Percentiles rank a stretch among this genome's conserved stretches.
Evolutionary conservation across 2,329 filamentous ascomycete species (phyloP).

Genomic region (Calonectria multiphialidica): DNA sequence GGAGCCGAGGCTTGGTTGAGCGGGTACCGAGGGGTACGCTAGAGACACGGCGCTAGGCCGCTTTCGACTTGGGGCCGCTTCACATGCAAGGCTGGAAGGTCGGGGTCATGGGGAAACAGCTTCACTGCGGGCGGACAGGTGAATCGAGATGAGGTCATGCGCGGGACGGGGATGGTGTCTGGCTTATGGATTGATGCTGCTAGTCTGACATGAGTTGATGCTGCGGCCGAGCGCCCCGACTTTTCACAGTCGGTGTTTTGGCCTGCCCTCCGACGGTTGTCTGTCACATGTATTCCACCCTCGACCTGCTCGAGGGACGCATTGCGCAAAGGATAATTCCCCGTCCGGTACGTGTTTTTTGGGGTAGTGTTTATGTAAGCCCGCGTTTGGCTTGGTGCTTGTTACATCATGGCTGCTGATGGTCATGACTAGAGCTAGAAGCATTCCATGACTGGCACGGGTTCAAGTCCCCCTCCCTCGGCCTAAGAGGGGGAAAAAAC

Average conservation of each 20-base stretch:
- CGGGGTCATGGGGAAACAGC: slow-evolving; percentile 15
- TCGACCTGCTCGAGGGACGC: background rate
- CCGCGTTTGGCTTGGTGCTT: background rate
- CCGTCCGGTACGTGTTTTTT: background rate
- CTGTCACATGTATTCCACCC: slow-evolving; percentile 20
- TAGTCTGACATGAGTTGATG: background rate
- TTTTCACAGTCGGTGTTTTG: background rate
- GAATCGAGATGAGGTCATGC: slow-evolving; percentile 44
- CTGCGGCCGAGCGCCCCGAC: background rate
- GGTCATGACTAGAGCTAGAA: background rate
- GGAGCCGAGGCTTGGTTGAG: slow-evolving; percentile 46
- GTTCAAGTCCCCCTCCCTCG: slow-evolving; percentile 4
- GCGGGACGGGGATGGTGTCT: slow-evolving; percentile 35
- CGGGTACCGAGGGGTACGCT: slow-evolving; percentile 45
- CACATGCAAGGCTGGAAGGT: slow-evolving; percentile 43
- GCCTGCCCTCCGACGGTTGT: background rate
- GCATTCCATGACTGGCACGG: background rate
- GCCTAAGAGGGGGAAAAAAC: background rate
- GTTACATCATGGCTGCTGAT: slow-evolving; percentile 9
- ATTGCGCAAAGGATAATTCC: background rate
- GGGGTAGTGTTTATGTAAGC: slow-evolving; percentile 11
- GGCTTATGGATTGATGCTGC: background rate
- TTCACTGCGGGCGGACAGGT: background rate
- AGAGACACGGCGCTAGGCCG: slow-evolving; percentile 42
- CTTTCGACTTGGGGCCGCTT: slow-evolving; percentile 35